Conservation (phyloP, 2,329 filamentous ascomycete genomes). For the Acrodontium crateriforme region DNA sequence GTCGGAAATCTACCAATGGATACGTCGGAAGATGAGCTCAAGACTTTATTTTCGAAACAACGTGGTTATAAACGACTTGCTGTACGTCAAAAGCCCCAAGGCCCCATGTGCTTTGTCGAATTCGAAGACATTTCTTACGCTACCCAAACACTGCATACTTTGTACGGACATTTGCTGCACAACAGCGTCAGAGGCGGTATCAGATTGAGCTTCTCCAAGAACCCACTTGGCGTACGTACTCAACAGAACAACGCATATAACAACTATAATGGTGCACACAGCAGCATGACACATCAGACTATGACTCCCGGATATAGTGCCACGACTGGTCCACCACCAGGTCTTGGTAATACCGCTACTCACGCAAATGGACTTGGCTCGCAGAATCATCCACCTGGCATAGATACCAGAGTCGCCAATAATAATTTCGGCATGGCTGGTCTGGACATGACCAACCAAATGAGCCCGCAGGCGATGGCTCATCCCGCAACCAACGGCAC, state of each 20-base stretch:
- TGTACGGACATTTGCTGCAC: slow-evolving; percentile 75
- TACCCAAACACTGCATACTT: slow-evolving; percentile 76
- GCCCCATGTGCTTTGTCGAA: slow-evolving; percentile 97
- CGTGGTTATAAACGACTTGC: slow-evolving; percentile 91
- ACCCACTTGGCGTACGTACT: slow-evolving; percentile 81
- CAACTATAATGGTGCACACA: no score
- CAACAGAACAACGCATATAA: slow-evolving; percentile 48
- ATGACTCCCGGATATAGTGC: slow-evolving; percentile 44
- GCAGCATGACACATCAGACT: slow-evolving; percentile 37
- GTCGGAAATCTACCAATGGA: slow-evolving; percentile 92
- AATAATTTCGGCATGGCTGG: slow-evolving; percentile 13
- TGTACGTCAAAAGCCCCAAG: slow-evolving; percentile 88
- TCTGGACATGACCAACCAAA: slow-evolving; percentile 10
- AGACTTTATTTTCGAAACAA: slow-evolving; percentile 82
- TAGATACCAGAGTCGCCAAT: slow-evolving; percentile 18
- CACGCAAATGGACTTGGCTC: slow-evolving; percentile 23
- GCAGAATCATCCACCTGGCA: slow-evolving; percentile 6
- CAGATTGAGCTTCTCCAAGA: slow-evolving; percentile 91
- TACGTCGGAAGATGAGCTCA: slow-evolving; percentile 89
- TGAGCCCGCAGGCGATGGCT: slow-evolving; percentile 7
- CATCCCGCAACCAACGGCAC: not conserved
- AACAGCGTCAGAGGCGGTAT: slow-evolving; percentile 94
- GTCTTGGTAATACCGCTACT: slow-evolving; percentile 61
- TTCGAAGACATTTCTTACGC: slow-evolving; percentile 90
- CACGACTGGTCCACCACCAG: slow-evolving; percentile 56